Evolutionary conservation across 176 grass and related monocot genomes (phyloP), one percentile per base, ranked within the genome.

Genomic region (Oryza officinalis): DNA sequence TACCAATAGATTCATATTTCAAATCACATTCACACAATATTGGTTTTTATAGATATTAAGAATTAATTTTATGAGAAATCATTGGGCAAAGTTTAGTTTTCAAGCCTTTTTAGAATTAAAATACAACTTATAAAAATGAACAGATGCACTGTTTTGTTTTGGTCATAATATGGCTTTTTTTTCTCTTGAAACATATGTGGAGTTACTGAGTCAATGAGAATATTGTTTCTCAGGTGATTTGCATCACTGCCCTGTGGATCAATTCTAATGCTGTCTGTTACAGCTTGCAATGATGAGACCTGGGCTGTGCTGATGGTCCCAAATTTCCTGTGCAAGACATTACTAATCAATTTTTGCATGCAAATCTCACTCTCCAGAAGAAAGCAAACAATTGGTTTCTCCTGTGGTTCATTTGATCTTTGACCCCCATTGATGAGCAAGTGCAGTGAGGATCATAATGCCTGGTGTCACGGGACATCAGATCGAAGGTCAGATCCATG

Each of bases 341-440:
- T 22, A 69, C 20, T 60, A n/a, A 59, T n/a, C 6, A 26, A 33
- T 14, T 27, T 11, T 76, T 15, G 20, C 26, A 27, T 27, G 13
- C 49, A 45, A 69, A 60, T n/a, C 44, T 76, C 35, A 68, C 71
- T 52, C 20, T 41, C 22, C 26, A 61, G 27, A 60, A 60, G 35
- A 37, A 14, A 32, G 18, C 4, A 63, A 30, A 8, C 32, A 17
- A 44, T 68, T 44, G 14, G 44, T 87, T 23, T 17, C 25, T 26
- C 67, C 31, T 75, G 46, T 28, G 50, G 25, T 17, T 69, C 32
- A 63, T 38, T 72, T 79, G 70, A 60, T 81, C 47, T 12, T 38
- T 38, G 37, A 35, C 78, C 78, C 78, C 78, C 64, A 81, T 70
- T 76, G 72, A 75, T 81, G 78, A 60, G 70, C 70, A 75, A 72